Percentiles rank a stretch among this genome's conserved stretches.
These are phyloP conservation scores for Paramyrothecium sp. DNA, from an alignment of 2,329 filamentous ascomycete species.

Conservation along the genomic window DNA sequence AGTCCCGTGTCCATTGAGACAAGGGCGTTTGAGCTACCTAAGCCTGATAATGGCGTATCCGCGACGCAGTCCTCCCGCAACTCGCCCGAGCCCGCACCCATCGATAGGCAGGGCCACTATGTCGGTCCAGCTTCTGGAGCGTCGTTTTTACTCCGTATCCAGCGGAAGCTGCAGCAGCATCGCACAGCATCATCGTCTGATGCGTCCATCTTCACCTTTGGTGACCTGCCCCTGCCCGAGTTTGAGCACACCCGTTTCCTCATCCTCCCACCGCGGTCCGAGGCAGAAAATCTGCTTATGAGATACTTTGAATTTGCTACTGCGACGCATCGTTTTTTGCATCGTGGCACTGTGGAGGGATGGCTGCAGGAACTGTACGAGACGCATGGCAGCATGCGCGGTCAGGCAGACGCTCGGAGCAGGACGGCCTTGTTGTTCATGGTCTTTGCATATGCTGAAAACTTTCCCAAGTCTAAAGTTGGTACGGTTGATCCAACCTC, in stretches of 20 bases:
- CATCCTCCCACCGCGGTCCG: constrained; percentile 34
- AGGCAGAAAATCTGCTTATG: constrained; percentile 32
- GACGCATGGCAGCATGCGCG: constrained; percentile 20
- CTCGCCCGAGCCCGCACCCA: constrained; percentile 12
- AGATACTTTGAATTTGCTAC: constrained; percentile 56
- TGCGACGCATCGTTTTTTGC: constrained; percentile 53
- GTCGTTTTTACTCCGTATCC: constrained; percentile 15
- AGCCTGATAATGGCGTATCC: constrained; percentile 1
- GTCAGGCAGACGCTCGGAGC: constrained; percentile 12
- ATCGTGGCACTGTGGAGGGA: constrained; percentile 44
- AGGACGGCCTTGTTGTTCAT: constrained; percentile 44
- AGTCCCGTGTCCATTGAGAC: constrained; percentile 8
- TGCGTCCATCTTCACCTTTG: constrained; percentile 45
- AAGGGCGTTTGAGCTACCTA: constrained; percentile 2
- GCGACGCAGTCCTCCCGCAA: constrained; percentile 13
- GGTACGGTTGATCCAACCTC: constrained; percentile 11
- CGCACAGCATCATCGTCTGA: constrained; percentile 35
- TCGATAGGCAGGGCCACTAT: constrained; percentile 15
- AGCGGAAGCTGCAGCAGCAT: constrained; percentile 37
- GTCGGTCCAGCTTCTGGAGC: constrained; percentile 16
- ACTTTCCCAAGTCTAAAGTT: constrained; percentile 29
- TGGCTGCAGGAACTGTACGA: constrained; percentile 42
- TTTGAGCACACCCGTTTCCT: constrained; percentile 27
- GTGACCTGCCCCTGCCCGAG: constrained; percentile 44
- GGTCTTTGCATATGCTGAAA: constrained; percentile 47